Evolutionary conservation across 2,329 filamentous ascomycete species (phyloP).

Genomic region (Aspergillus texensis): DNA sequence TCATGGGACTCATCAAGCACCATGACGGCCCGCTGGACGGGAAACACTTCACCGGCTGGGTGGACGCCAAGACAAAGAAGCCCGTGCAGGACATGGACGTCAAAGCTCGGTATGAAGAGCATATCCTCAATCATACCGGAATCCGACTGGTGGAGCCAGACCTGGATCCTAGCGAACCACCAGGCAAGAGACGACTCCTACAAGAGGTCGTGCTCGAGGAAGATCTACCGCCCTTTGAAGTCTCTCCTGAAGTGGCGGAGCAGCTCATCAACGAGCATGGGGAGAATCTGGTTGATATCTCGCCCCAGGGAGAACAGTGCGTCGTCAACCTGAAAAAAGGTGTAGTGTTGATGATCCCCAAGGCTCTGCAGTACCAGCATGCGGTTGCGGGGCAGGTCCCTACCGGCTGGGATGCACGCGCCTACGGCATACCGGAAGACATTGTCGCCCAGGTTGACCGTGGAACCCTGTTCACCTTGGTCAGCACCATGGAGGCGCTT

Average conservation of each 20-base stretch:
- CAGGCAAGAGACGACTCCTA: slow-evolving; percentile 96
- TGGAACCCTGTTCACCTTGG: slow-evolving; percentile 91
- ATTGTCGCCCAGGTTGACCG: slow-evolving; percentile 98
- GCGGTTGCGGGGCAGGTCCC: slow-evolving; percentile 96
- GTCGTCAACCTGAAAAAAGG: slow-evolving; percentile 95
- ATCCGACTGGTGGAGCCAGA: slow-evolving; percentile 98
- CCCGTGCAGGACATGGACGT: slow-evolving; percentile 98
- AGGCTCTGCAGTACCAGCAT: slow-evolving; percentile 94
- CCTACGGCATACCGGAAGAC: slow-evolving; percentile 94
- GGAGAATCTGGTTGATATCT: slow-evolving; percentile 96
- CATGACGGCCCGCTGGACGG: slow-evolving; percentile 98
- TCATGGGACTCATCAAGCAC: slow-evolving; percentile 99
- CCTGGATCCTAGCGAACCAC: slow-evolving; percentile 94
- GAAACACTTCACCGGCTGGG: slow-evolving; percentile 93
- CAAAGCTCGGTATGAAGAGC: slow-evolving; percentile 96
- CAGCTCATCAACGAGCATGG: slow-evolving; percentile 97
- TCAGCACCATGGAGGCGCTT: slow-evolving; percentile 89
- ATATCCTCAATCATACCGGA: slow-evolving; percentile 93
- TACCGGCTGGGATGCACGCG: slow-evolving; percentile 94
- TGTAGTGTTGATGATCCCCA: slow-evolving; percentile 91
- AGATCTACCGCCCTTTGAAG: slow-evolving; percentile 94
- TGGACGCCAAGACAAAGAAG: slow-evolving; percentile 90
- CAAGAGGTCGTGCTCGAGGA: slow-evolving; percentile 98
- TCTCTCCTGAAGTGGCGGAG: slow-evolving; percentile 93
- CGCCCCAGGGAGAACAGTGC: slow-evolving; percentile 92